Evolutionary conservation across 2,329 filamentous ascomycete genomes (phyloP).

Genomic region (Colletotrichum neosansevieriae): DNA sequence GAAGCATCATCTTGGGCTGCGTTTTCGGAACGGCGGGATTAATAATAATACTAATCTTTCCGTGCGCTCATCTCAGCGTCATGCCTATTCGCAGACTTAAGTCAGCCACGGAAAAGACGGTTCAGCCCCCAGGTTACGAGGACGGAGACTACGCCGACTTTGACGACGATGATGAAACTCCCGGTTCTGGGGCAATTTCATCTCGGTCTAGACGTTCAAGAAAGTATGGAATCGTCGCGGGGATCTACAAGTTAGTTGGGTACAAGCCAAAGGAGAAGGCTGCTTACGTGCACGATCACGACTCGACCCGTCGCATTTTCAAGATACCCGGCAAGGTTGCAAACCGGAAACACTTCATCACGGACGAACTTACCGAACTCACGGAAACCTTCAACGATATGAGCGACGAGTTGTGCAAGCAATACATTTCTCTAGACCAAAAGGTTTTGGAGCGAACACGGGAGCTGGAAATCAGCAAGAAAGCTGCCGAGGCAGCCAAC

Average conservation of each 20-base stretch:
- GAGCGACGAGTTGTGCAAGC: conserved; percentile 89
- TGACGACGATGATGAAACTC: conserved; percentile 61
- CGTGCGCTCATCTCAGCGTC: conserved; percentile 85
- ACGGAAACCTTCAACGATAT: conserved; percentile 92
- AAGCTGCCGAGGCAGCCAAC: conserved; percentile 93
- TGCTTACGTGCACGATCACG: conserved; percentile 50
- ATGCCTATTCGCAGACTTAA: conserved; percentile 83
- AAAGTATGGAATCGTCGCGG: conserved; percentile 47
- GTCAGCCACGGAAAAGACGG: conserved; percentile 78
- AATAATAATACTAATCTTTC: conserved; percentile 78
- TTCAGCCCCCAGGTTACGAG: conserved; percentile 73
- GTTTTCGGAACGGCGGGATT: conserved; percentile 85
- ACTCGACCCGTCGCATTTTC: conserved; percentile 69
- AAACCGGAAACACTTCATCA: conserved; percentile 79
- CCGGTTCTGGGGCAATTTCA: conserved; percentile 54
- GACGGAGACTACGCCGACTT: conserved; percentile 57
- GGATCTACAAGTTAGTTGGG: conserved; percentile 39
- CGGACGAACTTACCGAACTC: conserved; percentile 87
- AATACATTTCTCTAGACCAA: conserved; percentile 86
- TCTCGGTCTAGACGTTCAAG: conserved; percentile 56
- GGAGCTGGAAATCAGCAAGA: conserved; percentile 89
- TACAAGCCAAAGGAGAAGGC: conserved; percentile 42
- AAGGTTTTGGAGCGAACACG: conserved; percentile 85
- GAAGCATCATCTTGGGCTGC: conserved; percentile 83
- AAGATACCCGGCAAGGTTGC: conserved; percentile 88